Conservation (phyloP, 208 protist species). For the Borovskyia barvae region DNA sequence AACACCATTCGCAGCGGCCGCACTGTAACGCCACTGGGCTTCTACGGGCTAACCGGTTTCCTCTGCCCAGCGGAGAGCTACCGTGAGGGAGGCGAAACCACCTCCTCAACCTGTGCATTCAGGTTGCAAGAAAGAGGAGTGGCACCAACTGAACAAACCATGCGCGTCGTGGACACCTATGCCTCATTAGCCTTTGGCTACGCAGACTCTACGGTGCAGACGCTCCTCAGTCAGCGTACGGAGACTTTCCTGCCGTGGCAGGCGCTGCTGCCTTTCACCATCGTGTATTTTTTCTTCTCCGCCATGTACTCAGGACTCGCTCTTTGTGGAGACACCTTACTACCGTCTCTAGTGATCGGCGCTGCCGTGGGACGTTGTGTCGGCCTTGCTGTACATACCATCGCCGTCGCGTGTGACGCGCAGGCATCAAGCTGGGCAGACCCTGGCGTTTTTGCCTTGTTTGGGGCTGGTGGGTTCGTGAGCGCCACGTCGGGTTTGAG, state of each 20-base stretch:
- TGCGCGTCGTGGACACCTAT: conserved; percentile 45
- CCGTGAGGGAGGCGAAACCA: too few species aligned
- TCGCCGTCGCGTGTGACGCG: not conserved
- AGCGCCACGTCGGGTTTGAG: conserved; percentile 44
- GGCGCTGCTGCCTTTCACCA: conserved; percentile 32
- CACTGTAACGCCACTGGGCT: conserved; percentile 43
- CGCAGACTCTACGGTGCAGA: conserved; percentile 49
- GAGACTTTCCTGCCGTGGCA: conserved; percentile 28
- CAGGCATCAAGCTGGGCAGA: conserved; percentile 38
- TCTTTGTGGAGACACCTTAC: conserved; percentile 25
- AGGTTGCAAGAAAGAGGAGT: not conserved
- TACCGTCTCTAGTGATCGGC: conserved; percentile 35
- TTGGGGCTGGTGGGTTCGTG: conserved; percentile 62
- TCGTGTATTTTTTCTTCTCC: conserved; percentile 41
- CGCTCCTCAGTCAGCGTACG: conserved; percentile 40
- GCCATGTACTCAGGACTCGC: conserved; percentile 46
- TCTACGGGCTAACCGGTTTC: conserved; percentile 55
- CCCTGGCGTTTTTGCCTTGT: conserved; percentile 50
- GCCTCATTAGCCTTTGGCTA: conserved; percentile 52
- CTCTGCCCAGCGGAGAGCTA: conserved; percentile 27
- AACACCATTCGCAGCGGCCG: conserved; percentile 28
- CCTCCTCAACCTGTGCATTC: not conserved
- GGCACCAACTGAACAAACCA: conserved; percentile 10
- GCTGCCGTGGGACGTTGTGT: conserved; percentile 35
- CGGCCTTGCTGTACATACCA: conserved; percentile 18